Evolutionary conservation across 140 eudicot species (phyloP), one percentile per base, ranked within the genome.

Genomic region (Flaveria floridana): DNA sequence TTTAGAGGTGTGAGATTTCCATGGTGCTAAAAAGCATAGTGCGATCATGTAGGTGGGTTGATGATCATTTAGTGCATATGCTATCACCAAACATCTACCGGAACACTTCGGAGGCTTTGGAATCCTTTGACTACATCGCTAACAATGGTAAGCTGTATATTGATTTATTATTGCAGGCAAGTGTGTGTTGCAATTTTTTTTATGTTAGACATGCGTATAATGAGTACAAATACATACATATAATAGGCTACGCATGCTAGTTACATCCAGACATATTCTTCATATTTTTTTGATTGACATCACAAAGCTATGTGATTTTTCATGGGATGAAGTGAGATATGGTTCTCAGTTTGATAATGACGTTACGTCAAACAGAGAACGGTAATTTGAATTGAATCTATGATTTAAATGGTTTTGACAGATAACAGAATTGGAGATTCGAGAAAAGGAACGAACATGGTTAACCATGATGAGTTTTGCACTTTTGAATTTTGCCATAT

Each of bases 31-130:
- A 61, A 74, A 7, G 11, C 15, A 59, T 61, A 61, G n/a, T 25
- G 48, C 16, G 30, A 44, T 74, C 42, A 72, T 88, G 81, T 82
- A 90, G 98, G 84, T 93, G 98, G 98, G 98, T 93, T 78, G 98
- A 93, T 83, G 80, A 82, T 68, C 97, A 93, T 74, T 80, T 93
- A 86, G 98, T 93, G 81, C 97, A 93, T 79, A 64, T 93, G 76
- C 70, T 93, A 70, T 93, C 98, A 2, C 97, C 98, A 71, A 93
- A 93, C 74, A 93, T 93, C 41, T 93, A 93, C 70, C 93, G 98
- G 37, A 78, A 73, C 73, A 59, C 91, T 41, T 78, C 93, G 10
- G 98, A 93, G 83, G 98, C 98, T 72, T 82, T 93, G 53, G 97
- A 93, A 76, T 90, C 98, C 64, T 93, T 93, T 46, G 88, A 90